Percentiles rank a stretch among this genome's conserved stretches.
phyloP scores from a whole-genome alignment of 768 basidiomycete genomes.

The Trametes elegans region DNA sequence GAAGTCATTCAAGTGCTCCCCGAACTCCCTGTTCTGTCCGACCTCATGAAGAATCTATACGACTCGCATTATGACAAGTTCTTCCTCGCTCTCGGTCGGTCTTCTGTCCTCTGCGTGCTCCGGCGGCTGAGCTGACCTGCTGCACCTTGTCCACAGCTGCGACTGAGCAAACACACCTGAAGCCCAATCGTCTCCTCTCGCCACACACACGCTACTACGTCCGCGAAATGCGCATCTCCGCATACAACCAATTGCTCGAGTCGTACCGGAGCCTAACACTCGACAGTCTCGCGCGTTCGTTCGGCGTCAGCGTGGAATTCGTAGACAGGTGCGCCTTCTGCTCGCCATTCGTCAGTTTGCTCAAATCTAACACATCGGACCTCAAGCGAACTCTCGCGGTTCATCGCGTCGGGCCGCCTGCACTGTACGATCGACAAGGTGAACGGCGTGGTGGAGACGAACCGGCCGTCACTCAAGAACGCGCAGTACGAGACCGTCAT shows the following conservation, averaged over 20 bases:
- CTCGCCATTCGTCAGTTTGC: background rate
- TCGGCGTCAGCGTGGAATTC: slow-evolving; percentile 86
- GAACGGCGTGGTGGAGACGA: slow-evolving; percentile 91
- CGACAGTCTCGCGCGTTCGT: slow-evolving; percentile 79
- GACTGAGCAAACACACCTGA: slow-evolving; percentile 82
- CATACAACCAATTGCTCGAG: slow-evolving; percentile 90
- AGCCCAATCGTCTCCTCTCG: slow-evolving; percentile 83
- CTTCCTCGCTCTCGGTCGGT: slow-evolving; percentile 81
- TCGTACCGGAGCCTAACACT: slow-evolving; percentile 87
- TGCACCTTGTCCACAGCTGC: slow-evolving; percentile 51
- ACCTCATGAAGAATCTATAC: slow-evolving; percentile 83
- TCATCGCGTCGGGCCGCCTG: slow-evolving; percentile 85
- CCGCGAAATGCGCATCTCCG: slow-evolving; percentile 94
- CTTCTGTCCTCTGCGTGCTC: background rate
- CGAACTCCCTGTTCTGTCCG: slow-evolving; percentile 77
- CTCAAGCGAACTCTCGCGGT: slow-evolving; percentile 80
- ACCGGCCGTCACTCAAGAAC: slow-evolving; percentile 70
- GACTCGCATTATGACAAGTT: slow-evolving; percentile 95
- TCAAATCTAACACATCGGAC: background rate
- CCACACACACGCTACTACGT: slow-evolving; percentile 89
- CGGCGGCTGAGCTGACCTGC: background rate
- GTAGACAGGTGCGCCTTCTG: slow-evolving; percentile 71
- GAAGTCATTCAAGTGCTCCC: slow-evolving; percentile 87
- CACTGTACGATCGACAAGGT: slow-evolving; percentile 93
- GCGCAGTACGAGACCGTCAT: slow-evolving; percentile 93